phyloP scores from a whole-genome alignment of 805 yeast genomes.

The Hagleromyces aurorensis region DNA sequence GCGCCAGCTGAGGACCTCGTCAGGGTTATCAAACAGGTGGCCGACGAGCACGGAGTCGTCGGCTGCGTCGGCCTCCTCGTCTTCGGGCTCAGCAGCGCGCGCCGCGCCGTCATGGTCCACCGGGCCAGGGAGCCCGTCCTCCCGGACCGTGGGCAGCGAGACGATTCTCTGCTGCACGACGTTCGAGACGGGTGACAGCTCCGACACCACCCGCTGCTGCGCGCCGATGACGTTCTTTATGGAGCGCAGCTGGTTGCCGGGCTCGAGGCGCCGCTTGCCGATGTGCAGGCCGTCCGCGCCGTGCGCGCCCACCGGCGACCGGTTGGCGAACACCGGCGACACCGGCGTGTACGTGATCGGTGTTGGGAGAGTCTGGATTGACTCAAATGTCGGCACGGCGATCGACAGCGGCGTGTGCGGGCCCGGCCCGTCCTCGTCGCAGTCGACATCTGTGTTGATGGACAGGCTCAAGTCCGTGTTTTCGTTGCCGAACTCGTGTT shows the following conservation, averaged over 20 bases:
- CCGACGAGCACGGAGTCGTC: slow-evolving; percentile 15
- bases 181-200: slow-evolving; percentile 17
- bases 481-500: slow-evolving; percentile 13
- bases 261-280: slow-evolving; percentile 2
- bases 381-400: slow-evolving; percentile 18
- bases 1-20: slow-evolving; percentile 27
- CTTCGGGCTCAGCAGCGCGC: slow-evolving; percentile 1
- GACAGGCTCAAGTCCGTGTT: not conserved
- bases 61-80: slow-evolving; percentile 3
- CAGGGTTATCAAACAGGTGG: slow-evolving; percentile 11
- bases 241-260: slow-evolving; percentile 1
- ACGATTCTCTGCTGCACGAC: slow-evolving; percentile 17
- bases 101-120: too few species aligned
- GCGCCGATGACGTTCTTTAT: slow-evolving; percentile 6
- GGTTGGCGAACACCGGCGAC: slow-evolving; percentile 11
- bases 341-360: slow-evolving; percentile 26
- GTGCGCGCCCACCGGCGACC: slow-evolving; percentile 16
- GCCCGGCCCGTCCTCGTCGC: slow-evolving; percentile 1
- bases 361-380: slow-evolving; percentile 25
- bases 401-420: slow-evolving; percentile 18
- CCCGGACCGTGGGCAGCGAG: slow-evolving; percentile 21
- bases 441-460: not conserved
- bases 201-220: slow-evolving; percentile 22
- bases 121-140: too few species aligned
- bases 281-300: slow-evolving; percentile 3